Conservation (phyloP, 2,329 filamentous ascomycete genomes). For the Knoxdaviesia proteae region DNA sequence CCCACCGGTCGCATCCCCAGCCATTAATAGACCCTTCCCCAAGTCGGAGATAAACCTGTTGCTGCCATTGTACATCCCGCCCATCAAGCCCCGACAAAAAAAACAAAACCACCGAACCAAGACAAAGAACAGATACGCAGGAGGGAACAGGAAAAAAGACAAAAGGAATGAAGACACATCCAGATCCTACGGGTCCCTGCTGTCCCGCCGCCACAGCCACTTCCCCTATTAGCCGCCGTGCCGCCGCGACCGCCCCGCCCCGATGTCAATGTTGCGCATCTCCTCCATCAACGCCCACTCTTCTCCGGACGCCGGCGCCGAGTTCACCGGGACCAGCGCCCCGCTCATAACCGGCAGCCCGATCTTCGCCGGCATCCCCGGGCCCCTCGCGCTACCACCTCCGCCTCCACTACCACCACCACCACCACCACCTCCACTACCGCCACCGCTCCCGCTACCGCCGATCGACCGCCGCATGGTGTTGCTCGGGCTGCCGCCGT, state of each 20-base stretch:
- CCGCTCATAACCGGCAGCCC: slow-evolving; percentile 31
- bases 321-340: slow-evolving; percentile 9
- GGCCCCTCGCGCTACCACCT: slow-evolving; percentile 11
- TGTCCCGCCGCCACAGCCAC: neutral
- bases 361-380: slow-evolving; percentile 51
- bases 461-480: neutral
- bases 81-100: no score
- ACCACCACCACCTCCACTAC: slow-evolving; percentile 2
- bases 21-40: no score
- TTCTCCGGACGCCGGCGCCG: slow-evolving; percentile 17
- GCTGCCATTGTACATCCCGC: neutral
- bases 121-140: neutral
- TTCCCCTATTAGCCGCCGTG: slow-evolving; percentile 20
- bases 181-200: neutral
- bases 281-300: slow-evolving; percentile 47
- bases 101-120: neutral
- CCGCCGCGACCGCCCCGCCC: slow-evolving; percentile 34
- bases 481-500: slow-evolving; percentile 7
- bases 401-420: neutral
- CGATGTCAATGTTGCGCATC: slow-evolving; percentile 46
- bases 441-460: slow-evolving; percentile 4
- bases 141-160: neutral
- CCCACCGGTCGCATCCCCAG: no score
- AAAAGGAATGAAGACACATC: neutral
- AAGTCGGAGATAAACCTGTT: neutral